Evolutionary conservation across 2,329 filamentous ascomycete species (phyloP).

Genomic region (Botrytis galanthina): DNA sequence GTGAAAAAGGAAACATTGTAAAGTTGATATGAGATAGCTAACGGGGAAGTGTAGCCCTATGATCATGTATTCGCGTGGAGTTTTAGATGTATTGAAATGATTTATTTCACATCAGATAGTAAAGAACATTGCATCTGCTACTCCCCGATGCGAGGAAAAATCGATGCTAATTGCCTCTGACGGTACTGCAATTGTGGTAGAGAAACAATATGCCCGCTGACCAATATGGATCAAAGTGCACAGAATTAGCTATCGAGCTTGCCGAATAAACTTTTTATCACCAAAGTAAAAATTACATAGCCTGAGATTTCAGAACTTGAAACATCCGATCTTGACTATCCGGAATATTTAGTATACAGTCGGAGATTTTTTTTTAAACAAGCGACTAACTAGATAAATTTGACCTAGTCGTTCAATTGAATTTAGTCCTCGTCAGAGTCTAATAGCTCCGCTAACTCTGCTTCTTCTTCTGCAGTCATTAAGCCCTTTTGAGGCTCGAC

Average conservation of each 20-base stretch:
- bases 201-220: background rate
- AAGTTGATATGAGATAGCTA: background rate
- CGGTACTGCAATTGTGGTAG: background rate
- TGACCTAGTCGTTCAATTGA: background rate
- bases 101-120: background rate
- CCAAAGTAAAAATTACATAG: background rate
- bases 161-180: background rate
- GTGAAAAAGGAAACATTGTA: background rate
- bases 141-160: background rate
- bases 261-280: background rate
- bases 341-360: background rate
- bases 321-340: background rate
- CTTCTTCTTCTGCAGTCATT: slow-evolving; percentile 87
- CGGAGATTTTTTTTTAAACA: background rate
- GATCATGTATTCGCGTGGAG: background rate
- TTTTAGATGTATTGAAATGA: background rate
- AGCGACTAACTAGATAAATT: background rate
- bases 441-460: slow-evolving; percentile 89
- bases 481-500: slow-evolving; percentile 49
- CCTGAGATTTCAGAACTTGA: background rate
- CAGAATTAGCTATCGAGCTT: background rate
- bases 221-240: background rate
- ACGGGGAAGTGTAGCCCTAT: background rate
- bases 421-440: slow-evolving; percentile 60
- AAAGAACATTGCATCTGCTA: background rate